phyloP scores from a whole-genome alignment of 1,284 basidiomycete genomes.

The Limonomyces culmigenus region DNA sequence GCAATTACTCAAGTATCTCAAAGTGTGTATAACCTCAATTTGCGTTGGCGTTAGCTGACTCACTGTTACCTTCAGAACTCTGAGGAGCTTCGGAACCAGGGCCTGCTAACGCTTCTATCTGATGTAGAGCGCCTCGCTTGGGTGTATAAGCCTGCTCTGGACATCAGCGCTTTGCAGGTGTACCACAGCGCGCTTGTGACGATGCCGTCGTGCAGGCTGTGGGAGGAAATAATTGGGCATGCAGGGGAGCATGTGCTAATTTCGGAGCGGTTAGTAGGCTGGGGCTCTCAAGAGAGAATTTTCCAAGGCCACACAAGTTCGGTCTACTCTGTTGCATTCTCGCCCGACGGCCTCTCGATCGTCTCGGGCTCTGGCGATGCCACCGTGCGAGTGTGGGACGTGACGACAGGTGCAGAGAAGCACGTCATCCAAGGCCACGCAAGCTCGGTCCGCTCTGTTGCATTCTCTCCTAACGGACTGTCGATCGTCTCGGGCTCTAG shows the following conservation, averaged over 20 bases:
- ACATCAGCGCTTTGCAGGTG: not conserved
- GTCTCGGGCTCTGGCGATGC: not conserved
- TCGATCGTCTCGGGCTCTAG: not conserved
- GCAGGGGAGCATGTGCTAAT: not conserved
- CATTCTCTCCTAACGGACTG: slow-evolving; percentile 1
- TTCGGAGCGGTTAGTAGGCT: not conserved
- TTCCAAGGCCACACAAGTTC: not conserved
- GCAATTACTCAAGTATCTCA: not conserved
- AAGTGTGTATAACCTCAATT: not conserved
- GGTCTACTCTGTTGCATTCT: not conserved
- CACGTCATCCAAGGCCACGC: not conserved
- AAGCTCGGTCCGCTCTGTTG: not conserved
- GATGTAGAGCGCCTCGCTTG: not conserved
- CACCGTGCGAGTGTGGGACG: not conserved
- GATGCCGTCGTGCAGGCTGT: not conserved
- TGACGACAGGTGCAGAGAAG: not conserved
- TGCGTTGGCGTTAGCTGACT: not conserved
- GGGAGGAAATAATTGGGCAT: not conserved
- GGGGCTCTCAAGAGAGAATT: not conserved
- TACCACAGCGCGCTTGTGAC: not conserved
- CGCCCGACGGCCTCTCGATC: not conserved
- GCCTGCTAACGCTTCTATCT: not conserved
- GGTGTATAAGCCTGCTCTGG: not conserved
- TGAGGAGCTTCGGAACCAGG: not conserved
- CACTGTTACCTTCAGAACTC: not conserved